These are phyloP conservation scores for Lotus japonicus DNA, from an alignment of 306 rosid genomes.

Conservation along the genomic window DNA sequence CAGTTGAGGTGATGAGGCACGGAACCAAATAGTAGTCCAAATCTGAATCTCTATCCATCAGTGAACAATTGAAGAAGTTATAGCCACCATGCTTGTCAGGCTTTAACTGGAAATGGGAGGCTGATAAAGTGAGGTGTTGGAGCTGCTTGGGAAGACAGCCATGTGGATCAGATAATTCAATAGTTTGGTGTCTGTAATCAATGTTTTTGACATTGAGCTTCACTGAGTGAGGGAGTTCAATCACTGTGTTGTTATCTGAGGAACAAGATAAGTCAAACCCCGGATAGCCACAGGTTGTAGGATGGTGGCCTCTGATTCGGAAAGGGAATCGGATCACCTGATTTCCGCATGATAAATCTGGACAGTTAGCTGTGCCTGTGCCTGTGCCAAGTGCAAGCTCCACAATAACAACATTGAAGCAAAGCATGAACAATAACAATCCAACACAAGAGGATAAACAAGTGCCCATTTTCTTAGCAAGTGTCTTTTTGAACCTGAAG, in stretches of 20 bases:
- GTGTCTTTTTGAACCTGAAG: no score
- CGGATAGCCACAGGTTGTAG: constrained; percentile 13
- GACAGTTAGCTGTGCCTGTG: neutral
- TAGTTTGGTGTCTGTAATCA: constrained; percentile 25
- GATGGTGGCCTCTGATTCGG: neutral
- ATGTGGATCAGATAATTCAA: constrained; percentile 10
- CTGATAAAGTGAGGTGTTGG: neutral
- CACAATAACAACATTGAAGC: neutral
- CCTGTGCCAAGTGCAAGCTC: neutral
- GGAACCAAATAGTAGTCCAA: neutral
- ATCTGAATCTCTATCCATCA: neutral
- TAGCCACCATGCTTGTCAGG: neutral
- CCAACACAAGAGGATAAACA: neutral
- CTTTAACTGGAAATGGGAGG: constrained; percentile 20
- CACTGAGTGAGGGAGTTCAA: constrained; percentile 26
- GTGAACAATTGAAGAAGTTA: constrained; percentile 25
- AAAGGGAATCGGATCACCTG: neutral
- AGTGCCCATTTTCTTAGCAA: no score
- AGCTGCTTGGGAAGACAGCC: constrained; percentile 1
- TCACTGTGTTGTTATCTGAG: neutral
- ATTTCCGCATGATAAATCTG: neutral
- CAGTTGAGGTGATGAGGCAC: constrained; percentile 4
- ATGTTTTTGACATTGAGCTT: constrained; percentile 16
- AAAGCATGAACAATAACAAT: neutral
- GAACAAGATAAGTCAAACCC: constrained; percentile 42